Percentiles rank a stretch among this genome's conserved stretches.
phyloP scores from a whole-genome alignment of 441 rosid genomes.

The Bocquillonia castaneifolia region DNA sequence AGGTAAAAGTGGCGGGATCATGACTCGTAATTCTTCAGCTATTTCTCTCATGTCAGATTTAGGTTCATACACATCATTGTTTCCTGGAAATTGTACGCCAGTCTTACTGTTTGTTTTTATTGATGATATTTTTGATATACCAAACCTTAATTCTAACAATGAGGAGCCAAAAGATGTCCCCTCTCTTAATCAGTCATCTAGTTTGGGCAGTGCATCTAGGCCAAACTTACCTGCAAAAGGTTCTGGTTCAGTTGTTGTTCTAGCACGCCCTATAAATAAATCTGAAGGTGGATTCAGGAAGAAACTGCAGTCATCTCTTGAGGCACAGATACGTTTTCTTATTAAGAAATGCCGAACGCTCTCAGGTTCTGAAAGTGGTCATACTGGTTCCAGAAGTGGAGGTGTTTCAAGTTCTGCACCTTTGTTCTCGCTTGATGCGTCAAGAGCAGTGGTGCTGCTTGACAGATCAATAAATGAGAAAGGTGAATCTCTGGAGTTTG shows the following conservation, averaged over 20 bases:
- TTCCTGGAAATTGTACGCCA: slow-evolving; percentile 83
- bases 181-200: slow-evolving; percentile 38
- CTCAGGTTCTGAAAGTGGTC: slow-evolving; percentile 52
- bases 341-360: slow-evolving; percentile 73
- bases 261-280: slow-evolving; percentile 71
- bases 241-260: slow-evolving; percentile 68
- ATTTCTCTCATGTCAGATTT: slow-evolving; percentile 65
- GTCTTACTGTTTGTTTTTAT: slow-evolving; percentile 61
- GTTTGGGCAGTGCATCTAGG: slow-evolving; percentile 41
- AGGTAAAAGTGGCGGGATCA: slow-evolving; percentile 44
- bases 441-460: slow-evolving; percentile 65
- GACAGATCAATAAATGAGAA: slow-evolving; percentile 44
- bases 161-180: slow-evolving; percentile 50
- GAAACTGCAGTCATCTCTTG: slow-evolving; percentile 75
- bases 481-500: slow-evolving; percentile 68
- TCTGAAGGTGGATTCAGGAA: slow-evolving; percentile 68
- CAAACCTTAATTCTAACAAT: slow-evolving; percentile 29
- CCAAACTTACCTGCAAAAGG: slow-evolving; percentile 47
- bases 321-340: slow-evolving; percentile 70
- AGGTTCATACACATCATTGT: slow-evolving; percentile 57
- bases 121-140: slow-evolving; percentile 55
- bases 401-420: slow-evolving; percentile 53
- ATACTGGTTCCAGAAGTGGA: slow-evolving; percentile 56
- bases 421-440: slow-evolving; percentile 69
- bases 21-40: slow-evolving; percentile 49